A percentile compares a stretch with the other conserved stretches of the same genome.
These are phyloP conservation scores for Oryza nivara DNA, from an alignment of 176 grass and related monocot species.

Conservation along the genomic window DNA sequence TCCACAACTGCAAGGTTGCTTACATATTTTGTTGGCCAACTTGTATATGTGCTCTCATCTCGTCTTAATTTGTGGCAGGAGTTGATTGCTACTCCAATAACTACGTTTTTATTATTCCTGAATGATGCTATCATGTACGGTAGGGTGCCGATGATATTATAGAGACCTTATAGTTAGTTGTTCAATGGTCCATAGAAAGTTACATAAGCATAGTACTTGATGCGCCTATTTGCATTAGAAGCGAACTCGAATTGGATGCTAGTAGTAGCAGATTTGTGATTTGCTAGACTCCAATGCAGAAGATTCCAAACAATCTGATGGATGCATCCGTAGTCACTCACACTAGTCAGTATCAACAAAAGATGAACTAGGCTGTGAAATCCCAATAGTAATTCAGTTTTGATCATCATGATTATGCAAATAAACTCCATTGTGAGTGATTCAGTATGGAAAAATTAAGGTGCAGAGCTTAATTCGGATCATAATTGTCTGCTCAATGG, in stretches of 20 bases:
- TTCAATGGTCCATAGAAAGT: not conserved
- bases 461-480: not conserved
- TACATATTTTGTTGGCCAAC: not conserved
- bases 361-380: not conserved
- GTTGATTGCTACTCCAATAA: too few species aligned
- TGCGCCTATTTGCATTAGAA: not conserved
- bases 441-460: constrained; percentile 6
- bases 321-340: not conserved
- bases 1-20: not conserved
- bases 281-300: not conserved
- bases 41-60: not conserved
- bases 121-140: too few species aligned
- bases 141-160: not conserved
- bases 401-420: not conserved
- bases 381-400: not conserved
- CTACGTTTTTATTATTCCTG: not conserved
- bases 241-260: not conserved
- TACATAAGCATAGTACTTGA: not conserved
- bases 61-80: not conserved
- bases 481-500: constrained; percentile 7
- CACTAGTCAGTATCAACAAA: not conserved
- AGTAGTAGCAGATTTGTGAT: not conserved
- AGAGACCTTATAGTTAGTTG: not conserved
- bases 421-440: not conserved
- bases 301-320: not conserved